Conservation (phyloP, 225 moss, liverwort and hornwort genomes). For the Pseudisothecium myosuroides region DNA sequence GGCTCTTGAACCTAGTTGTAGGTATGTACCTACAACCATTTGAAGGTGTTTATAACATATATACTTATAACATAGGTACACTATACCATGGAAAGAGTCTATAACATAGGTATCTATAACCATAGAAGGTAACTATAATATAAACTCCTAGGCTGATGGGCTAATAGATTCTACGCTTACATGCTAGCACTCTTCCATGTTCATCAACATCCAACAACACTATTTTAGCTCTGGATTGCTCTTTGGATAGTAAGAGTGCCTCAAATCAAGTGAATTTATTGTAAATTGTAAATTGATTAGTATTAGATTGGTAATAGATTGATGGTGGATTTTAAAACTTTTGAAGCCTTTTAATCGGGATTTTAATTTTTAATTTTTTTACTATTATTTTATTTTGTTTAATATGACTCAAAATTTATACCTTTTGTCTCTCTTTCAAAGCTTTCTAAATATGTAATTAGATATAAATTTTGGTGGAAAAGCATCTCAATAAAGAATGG, state of each 20-base stretch:
- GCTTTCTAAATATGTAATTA: neutral
- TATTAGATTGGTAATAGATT: neutral
- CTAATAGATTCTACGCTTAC: too few relatives aligned
- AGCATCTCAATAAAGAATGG: fast-evolving
- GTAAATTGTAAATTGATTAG: neutral
- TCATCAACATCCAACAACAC: neutral
- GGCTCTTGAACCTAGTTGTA: too few relatives aligned
- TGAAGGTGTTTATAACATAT: too few relatives aligned
- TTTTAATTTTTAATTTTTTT: neutral
- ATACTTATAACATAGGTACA: too few relatives aligned
- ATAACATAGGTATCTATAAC: too few relatives aligned
- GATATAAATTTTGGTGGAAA: neutral
- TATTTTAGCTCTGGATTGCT: fast-evolving
- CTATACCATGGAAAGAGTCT: too few relatives aligned
- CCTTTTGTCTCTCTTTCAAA: neutral
- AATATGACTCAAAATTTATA: neutral
- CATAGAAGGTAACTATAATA: too few relatives aligned
- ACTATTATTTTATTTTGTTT: neutral
- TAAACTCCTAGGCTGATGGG: too few relatives aligned
- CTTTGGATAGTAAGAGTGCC: fast-evolving
- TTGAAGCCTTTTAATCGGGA: fast-evolving
- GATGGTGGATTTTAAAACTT: neutral
- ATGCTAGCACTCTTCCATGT: too few relatives aligned
- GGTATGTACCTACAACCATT: too few relatives aligned
- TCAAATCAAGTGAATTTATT: neutral